Conservation (phyloP, 345 rosid species). For the Salix koriyanagi region DNA sequence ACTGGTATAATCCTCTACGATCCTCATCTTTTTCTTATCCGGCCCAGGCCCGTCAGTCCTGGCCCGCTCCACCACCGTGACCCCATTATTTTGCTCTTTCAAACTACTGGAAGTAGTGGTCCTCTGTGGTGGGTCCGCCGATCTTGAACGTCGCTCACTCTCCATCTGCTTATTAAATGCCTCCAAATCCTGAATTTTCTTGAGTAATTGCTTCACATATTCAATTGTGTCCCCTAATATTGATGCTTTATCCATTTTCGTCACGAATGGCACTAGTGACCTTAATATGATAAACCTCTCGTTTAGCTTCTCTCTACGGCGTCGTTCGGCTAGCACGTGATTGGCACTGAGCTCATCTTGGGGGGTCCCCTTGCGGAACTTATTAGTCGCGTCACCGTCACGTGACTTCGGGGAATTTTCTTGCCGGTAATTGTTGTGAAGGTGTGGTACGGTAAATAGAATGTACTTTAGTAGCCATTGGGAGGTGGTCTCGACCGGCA, state of each 20-base stretch:
- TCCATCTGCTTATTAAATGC: constrained; percentile 45
- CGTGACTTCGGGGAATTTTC: constrained; percentile 53
- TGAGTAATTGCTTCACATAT: constrained; percentile 80
- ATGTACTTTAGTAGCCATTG: constrained; percentile 87
- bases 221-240: constrained; percentile 93
- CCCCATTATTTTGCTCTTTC: constrained; percentile 38
- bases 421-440: constrained; percentile 56
- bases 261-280: constrained; percentile 89
- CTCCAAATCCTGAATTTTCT: constrained; percentile 80
- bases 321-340: constrained; percentile 91
- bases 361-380: constrained; percentile 37
- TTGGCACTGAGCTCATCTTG: constrained; percentile 79
- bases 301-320: constrained; percentile 90
- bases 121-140: constrained; percentile 29
- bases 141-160: constrained; percentile 35
- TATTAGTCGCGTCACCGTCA: constrained; percentile 28
- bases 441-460: constrained; percentile 65
- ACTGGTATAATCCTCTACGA: constrained; percentile 29
- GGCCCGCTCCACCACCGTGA: constrained; percentile 27
- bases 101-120: constrained; percentile 13
- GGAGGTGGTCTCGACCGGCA: constrained; percentile 40
- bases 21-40: constrained; percentile 56
- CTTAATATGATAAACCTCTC: constrained; percentile 74
- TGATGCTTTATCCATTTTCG: constrained; percentile 98
- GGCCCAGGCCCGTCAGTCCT: constrained; percentile 23